Evolutionary conservation across 768 basidiomycete genomes (phyloP).

Genomic region (Suillus lakei): DNA sequence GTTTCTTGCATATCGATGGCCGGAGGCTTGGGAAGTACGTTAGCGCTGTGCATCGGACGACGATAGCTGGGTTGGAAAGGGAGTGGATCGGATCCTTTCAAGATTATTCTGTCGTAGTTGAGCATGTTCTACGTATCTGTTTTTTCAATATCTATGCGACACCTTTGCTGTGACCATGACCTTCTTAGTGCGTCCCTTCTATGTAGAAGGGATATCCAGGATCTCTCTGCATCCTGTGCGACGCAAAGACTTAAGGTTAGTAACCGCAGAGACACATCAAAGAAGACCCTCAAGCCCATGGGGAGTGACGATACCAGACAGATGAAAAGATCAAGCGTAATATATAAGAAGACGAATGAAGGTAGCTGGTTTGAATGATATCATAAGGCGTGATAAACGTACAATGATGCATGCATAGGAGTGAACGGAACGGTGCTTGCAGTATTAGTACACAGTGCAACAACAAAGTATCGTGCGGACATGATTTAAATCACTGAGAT

Average conservation of each 20-base stretch:
- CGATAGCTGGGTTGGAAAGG: conserved; percentile 73
- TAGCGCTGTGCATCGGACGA: conserved; percentile 68
- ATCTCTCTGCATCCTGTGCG: not conserved
- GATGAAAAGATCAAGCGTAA: too few relatives aligned
- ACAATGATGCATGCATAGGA: too few relatives aligned
- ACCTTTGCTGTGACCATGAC: not conserved
- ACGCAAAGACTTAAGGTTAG: not conserved
- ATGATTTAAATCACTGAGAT: not conserved
- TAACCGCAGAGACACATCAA: too few relatives aligned
- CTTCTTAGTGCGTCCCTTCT: not conserved
- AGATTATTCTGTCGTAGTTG: conserved; percentile 39
- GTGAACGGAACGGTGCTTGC: too few relatives aligned
- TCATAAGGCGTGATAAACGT: too few relatives aligned
- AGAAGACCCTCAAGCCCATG: too few relatives aligned
- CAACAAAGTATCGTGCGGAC: too few relatives aligned
- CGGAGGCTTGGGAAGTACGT: conserved; percentile 75
- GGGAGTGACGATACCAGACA: too few relatives aligned
- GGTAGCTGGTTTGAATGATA: too few relatives aligned
- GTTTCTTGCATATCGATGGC: conserved; percentile 69
- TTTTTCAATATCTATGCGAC: not conserved
- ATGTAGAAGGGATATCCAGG: not conserved
- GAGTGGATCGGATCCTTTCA: conserved; percentile 80
- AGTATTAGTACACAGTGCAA: too few relatives aligned
- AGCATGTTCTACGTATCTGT: not conserved
- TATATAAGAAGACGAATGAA: too few relatives aligned